These are phyloP conservation scores for Cladosporium cucumerinum DNA, from an alignment of 2,329 filamentous ascomycete species.

Conservation along the genomic window DNA sequence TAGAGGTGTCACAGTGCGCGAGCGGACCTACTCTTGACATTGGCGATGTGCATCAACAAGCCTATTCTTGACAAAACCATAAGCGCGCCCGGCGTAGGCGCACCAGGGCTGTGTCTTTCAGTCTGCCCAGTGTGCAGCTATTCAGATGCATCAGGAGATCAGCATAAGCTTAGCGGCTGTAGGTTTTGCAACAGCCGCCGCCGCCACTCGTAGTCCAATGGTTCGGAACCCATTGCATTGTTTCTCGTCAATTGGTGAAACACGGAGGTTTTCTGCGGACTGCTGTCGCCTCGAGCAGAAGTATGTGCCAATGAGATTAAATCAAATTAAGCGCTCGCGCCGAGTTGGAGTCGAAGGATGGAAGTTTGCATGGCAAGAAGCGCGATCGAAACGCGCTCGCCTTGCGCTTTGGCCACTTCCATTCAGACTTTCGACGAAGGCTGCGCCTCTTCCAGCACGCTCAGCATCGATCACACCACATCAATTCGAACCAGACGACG, in stretches of 20 bases:
- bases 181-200: slow-evolving; percentile 9
- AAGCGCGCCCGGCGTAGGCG: slow-evolving; percentile 1
- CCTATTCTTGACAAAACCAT: not conserved
- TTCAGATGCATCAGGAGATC: not conserved
- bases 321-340: slow-evolving; percentile 4
- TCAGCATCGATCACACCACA: not conserved
- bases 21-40: not conserved
- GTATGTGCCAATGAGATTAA: not conserved
- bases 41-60: not conserved
- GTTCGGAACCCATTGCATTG: not conserved
- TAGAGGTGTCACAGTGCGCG: not conserved
- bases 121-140: not conserved
- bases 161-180: not conserved
- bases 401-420: not conserved
- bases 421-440: not conserved
- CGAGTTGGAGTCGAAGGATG: not conserved
- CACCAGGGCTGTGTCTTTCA: not conserved
- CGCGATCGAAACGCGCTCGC: not conserved
- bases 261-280: not conserved
- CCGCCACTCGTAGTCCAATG: not conserved
- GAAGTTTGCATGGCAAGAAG: not conserved
- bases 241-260: not conserved
- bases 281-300: not conserved
- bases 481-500: not conserved
- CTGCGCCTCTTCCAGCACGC: not conserved